These are phyloP conservation scores for Dillenia turbinata DNA, from an alignment of 164 flowering plant genomes.

Conservation along the genomic window DNA sequence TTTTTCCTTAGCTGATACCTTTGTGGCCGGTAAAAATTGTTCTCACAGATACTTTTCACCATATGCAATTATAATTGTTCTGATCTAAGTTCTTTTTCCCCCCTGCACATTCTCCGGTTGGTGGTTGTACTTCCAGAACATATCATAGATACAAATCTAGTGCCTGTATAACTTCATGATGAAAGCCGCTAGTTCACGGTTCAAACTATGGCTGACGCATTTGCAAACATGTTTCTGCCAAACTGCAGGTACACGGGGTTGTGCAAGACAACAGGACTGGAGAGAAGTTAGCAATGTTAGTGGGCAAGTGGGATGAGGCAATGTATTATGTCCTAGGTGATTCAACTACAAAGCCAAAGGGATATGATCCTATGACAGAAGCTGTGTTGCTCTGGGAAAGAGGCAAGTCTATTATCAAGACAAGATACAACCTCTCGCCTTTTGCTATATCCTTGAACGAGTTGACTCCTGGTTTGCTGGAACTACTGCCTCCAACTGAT, in stretches of 20 bases:
- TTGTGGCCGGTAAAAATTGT: too few species aligned
- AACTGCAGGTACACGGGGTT: slow-evolving; percentile 87
- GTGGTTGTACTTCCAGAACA: too few species aligned
- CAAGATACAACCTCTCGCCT: slow-evolving; percentile 93
- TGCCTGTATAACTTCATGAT: too few species aligned
- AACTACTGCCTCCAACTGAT: slow-evolving; percentile 89
- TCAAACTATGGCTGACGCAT: too few species aligned
- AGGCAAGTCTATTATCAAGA: slow-evolving; percentile 63
- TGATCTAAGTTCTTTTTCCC: too few species aligned
- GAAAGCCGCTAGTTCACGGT: too few species aligned
- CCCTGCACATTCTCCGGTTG: too few species aligned
- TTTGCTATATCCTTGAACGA: slow-evolving; percentile 95
- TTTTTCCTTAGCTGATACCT: too few species aligned
- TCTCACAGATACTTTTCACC: too few species aligned
- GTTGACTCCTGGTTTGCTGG: slow-evolving; percentile 66
- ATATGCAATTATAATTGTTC: too few species aligned
- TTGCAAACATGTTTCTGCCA: background rate
- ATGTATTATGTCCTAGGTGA: slow-evolving; percentile 97
- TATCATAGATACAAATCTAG: too few species aligned
- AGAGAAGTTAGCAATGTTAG: slow-evolving; percentile 82
- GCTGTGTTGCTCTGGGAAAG: slow-evolving; percentile 95
- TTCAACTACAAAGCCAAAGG: slow-evolving; percentile 87
- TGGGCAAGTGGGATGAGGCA: slow-evolving; percentile 99
- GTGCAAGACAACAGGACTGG: slow-evolving; percentile 97
- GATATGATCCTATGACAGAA: slow-evolving; percentile 96